phyloP scores from a whole-genome alignment of 1,139 yeast genomes.

The Geotrichum bryndzae region DNA sequence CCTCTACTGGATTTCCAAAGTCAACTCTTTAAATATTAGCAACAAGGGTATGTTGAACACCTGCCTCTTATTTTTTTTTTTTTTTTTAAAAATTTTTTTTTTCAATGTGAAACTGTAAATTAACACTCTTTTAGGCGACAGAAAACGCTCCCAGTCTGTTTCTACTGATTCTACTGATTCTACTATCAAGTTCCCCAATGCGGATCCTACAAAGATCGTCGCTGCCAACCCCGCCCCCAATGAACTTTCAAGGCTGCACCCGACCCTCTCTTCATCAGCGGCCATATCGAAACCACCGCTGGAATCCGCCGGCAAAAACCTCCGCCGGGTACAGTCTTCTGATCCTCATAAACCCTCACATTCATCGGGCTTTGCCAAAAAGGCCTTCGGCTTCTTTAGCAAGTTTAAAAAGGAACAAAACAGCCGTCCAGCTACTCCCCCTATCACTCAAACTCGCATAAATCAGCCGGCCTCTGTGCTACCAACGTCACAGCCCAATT shows the following conservation, averaged over 20 bases:
- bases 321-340: neutral
- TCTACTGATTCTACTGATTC: neutral
- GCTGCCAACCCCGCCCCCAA: slow-evolving; percentile 2
- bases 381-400: slow-evolving; percentile 24
- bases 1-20: slow-evolving; percentile 17
- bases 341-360: neutral
- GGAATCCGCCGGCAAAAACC: neutral
- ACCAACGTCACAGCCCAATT: neutral
- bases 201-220: slow-evolving; percentile 8
- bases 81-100: no score
- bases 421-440: slow-evolving; percentile 22
- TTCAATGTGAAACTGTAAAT: neutral
- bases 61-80: neutral
- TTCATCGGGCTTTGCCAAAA: slow-evolving; percentile 5
- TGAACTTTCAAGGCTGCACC: slow-evolving; percentile 4
- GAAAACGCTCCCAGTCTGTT: neutral
- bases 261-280: slow-evolving; percentile 14
- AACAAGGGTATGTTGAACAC: slow-evolving; percentile 7
- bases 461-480: neutral
- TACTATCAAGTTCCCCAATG: neutral
- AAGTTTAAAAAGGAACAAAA: slow-evolving; percentile 26
- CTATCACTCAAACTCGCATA: neutral
- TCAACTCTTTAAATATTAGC: slow-evolving; percentile 9
- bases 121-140: neutral
- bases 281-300: slow-evolving; percentile 14